Conservation (phyloP, 2,329 filamentous ascomycete genomes). For the Orbilia quercus region DNA sequence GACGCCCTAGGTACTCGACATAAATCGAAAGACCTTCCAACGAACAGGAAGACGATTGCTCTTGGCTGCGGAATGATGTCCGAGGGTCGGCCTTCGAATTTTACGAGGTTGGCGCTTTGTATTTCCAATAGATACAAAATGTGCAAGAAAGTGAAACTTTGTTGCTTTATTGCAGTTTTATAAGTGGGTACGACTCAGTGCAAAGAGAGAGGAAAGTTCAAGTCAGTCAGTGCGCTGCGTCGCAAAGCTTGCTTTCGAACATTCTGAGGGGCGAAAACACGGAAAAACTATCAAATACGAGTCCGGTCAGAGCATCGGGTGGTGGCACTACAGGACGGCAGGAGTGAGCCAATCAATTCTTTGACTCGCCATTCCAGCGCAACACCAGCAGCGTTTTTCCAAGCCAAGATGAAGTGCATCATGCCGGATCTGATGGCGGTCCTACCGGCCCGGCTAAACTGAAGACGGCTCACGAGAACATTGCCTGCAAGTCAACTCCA, state of each 20-base stretch:
- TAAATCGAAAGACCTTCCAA: neutral
- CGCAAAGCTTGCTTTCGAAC: slow-evolving; percentile 15
- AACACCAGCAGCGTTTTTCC: slow-evolving; percentile 17
- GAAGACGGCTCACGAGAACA: slow-evolving; percentile 42
- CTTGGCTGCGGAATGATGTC: slow-evolving; percentile 14
- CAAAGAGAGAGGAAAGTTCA: slow-evolving; percentile 1
- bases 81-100: slow-evolving; percentile 1
- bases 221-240: slow-evolving; percentile 34
- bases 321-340: slow-evolving; percentile 26
- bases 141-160: slow-evolving; percentile 47
- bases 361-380: slow-evolving; percentile 37
- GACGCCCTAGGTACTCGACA: neutral
- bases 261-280: slow-evolving; percentile 17
- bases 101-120: slow-evolving; percentile 37
- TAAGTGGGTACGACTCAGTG: slow-evolving; percentile 41
- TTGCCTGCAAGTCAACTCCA: slow-evolving; percentile 43
- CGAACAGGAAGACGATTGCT: neutral
- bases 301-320: slow-evolving; percentile 38
- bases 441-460: slow-evolving; percentile 53
- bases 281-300: slow-evolving; percentile 56
- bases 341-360: slow-evolving; percentile 20
- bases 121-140: too few relatives aligned
- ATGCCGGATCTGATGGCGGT: slow-evolving; percentile 46
- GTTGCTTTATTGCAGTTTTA: slow-evolving; percentile 44
- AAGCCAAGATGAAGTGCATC: slow-evolving; percentile 31